A percentile compares a stretch with the other conserved stretches of the same genome.
Evolutionary conservation across 2,329 filamentous ascomycete species (phyloP).

Genomic region (Alternaria consortialis): DNA sequence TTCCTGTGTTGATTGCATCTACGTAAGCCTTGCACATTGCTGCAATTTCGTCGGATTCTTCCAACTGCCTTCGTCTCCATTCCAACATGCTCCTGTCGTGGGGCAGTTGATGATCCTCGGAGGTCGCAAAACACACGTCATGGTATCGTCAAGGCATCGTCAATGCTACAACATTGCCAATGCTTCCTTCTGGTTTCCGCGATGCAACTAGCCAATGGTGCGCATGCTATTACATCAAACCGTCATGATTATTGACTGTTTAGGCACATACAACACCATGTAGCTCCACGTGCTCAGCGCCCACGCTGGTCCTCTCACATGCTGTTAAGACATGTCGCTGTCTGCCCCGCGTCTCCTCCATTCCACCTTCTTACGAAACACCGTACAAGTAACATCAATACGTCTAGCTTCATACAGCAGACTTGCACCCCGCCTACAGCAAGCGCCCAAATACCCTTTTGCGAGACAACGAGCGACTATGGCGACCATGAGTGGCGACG

Average conservation of each 20-base stretch:
- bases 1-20: background rate
- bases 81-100: background rate
- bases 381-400: constrained; percentile 6
- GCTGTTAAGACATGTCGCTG: constrained; percentile 26
- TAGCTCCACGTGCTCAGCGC: constrained; percentile 16
- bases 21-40: background rate
- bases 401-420: constrained; percentile 6
- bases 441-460: constrained; percentile 1
- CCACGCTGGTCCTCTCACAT: background rate
- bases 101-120: background rate
- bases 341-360: constrained; percentile 21
- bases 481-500: constrained; percentile 19
- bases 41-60: background rate
- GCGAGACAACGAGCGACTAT: constrained; percentile 21
- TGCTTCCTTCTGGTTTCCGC: background rate
- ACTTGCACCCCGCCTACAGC: constrained; percentile 5
- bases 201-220: constrained; percentile 15
- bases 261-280: constrained; percentile 8
- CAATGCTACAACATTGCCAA: constrained; percentile 11
- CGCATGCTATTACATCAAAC: constrained; percentile 10
- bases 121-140: constrained; percentile 15
- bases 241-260: constrained; percentile 26
- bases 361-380: constrained; percentile 11
- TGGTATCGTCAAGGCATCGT: constrained; percentile 17
- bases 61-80: background rate